phyloP scores from a whole-genome alignment of 2,329 filamentous ascomycete genomes.

The Aureobasidium melanogenum region DNA sequence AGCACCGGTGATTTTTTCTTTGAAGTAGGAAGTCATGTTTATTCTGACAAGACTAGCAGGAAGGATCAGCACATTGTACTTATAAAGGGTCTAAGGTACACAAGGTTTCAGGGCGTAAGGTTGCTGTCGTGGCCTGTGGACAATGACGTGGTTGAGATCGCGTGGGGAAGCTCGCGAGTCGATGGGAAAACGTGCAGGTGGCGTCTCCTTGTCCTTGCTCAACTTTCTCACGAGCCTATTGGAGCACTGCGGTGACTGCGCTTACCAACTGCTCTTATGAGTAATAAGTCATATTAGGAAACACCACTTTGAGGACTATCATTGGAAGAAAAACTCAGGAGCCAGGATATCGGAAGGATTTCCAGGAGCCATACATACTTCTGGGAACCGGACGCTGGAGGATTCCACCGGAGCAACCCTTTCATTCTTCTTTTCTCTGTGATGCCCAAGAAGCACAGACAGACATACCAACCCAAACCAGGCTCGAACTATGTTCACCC shows the following conservation, averaged over 20 bases:
- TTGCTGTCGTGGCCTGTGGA: neutral
- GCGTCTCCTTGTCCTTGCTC: slow-evolving; percentile 1
- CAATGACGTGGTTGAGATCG: neutral
- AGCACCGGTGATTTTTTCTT: slow-evolving; percentile 14
- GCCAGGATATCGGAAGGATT: neutral
- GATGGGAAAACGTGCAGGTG: neutral
- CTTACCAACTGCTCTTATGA: neutral
- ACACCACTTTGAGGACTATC: neutral
- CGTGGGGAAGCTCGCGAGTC: neutral
- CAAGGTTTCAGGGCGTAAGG: neutral
- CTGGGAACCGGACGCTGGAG: neutral
- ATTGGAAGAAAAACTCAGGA: neutral
- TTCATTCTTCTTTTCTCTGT: neutral
- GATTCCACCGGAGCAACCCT: neutral
- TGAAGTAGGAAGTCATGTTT: slow-evolving; percentile 20
- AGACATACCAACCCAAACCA: slow-evolving; percentile 33
- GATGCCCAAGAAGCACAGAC: slow-evolving; percentile 42
- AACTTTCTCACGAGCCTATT: neutral
- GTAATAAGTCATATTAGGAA: neutral
- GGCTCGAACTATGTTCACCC: slow-evolving; percentile 28
- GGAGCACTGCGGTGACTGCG: neutral
- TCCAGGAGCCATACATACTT: neutral
- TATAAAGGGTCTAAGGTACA: neutral
- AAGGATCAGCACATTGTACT: neutral
- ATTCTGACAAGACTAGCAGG: neutral